Base-by-base conservation (phyloP, 2,329 filamentous ascomycete species). In the Alternaria sp. region DNA sequence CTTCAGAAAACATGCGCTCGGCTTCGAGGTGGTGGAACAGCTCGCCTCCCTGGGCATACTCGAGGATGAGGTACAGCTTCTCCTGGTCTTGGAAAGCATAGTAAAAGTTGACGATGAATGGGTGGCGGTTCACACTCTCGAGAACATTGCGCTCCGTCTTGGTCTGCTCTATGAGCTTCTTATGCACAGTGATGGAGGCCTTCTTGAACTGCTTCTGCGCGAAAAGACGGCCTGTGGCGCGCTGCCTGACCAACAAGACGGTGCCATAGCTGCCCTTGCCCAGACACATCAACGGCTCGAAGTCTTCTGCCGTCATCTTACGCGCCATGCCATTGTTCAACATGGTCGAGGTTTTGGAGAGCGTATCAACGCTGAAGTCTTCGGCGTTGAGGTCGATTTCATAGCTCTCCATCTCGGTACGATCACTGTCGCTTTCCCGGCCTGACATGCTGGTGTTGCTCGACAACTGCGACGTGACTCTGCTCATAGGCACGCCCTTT, bases 151-250 rank as follows among this genome's bases (percentile, higher is more conserved):
- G 91, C 82, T 99, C 95, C 2, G 94, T 98, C 85, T 96, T 97
- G 59, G 95, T 98, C 82, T 98, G 95, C 81, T 98, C 94, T 52
- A 99, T 89, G 32, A 98, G 87, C 78, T 94, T 93, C 85, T 97
- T 97, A 81, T 97, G 94, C 40, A 99, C 92, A 1, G 94, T 93
- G 54, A 99, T 84, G 9, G 93, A 97, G 0, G 96, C 95, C 81
- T 99, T 99, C 79, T 94, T 95, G 81, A 99, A 95, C 80, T 98
- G 94, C 83, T 99, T 99, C 82, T 99, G 96, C 1, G 95, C 96
- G 74, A 94, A 99, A 5, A 99, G 86, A 44, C 92, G 90, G 43
- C 95, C 95, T 2, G 94, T 97, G 30, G 88, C 83, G 52, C 88
- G 89, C 81, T 99, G 94, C 81, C 94, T 95, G 63, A 99, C 96